Evolutionary conservation across 1,284 basidiomycete genomes (phyloP).

Genomic region (Boletus hoseneyae): DNA sequence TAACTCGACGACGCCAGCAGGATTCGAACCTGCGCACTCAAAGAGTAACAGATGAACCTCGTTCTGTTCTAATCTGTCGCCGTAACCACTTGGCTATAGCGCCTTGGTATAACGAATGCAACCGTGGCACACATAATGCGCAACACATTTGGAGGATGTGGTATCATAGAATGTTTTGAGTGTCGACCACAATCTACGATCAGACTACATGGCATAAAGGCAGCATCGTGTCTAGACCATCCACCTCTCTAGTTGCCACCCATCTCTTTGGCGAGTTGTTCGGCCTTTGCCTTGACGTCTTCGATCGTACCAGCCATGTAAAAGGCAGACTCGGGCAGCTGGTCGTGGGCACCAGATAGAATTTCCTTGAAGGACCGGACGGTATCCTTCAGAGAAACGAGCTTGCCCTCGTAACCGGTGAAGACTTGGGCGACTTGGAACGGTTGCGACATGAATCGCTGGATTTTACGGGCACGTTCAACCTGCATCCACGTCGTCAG

Average conservation of each 20-base stretch:
- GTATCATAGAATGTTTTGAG: slow-evolving; percentile 1
- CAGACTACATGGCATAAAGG: not conserved
- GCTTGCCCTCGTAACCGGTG: slow-evolving; percentile 97
- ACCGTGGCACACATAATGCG: too few species aligned
- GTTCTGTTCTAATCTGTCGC: slow-evolving; percentile 44
- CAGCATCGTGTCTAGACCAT: slow-evolving; percentile 11
- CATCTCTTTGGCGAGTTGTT: slow-evolving; percentile 93
- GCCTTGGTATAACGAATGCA: slow-evolving; percentile 9
- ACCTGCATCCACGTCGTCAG: slow-evolving; percentile 44
- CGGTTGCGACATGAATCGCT: slow-evolving; percentile 99
- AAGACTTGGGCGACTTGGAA: slow-evolving; percentile 99
- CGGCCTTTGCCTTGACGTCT: slow-evolving; percentile 95
- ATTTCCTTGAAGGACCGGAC: slow-evolving; percentile 96
- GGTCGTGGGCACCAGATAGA: slow-evolving; percentile 84
- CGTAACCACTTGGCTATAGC: slow-evolving; percentile 58
- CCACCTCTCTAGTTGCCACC: slow-evolving; percentile 46
- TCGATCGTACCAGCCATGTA: slow-evolving; percentile 94
- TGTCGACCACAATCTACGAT: slow-evolving; percentile 7
- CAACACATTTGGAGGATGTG: too few species aligned
- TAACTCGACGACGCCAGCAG: slow-evolving; percentile 35
- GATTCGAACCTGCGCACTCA: slow-evolving; percentile 41
- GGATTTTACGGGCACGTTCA: slow-evolving; percentile 87
- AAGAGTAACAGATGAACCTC: slow-evolving; percentile 38
- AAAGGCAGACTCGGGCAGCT: slow-evolving; percentile 91
- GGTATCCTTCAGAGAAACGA: slow-evolving; percentile 92